These are phyloP conservation scores for Celoporthe dispersa DNA, from an alignment of 2,329 filamentous ascomycete genomes.

Conservation along the genomic window DNA sequence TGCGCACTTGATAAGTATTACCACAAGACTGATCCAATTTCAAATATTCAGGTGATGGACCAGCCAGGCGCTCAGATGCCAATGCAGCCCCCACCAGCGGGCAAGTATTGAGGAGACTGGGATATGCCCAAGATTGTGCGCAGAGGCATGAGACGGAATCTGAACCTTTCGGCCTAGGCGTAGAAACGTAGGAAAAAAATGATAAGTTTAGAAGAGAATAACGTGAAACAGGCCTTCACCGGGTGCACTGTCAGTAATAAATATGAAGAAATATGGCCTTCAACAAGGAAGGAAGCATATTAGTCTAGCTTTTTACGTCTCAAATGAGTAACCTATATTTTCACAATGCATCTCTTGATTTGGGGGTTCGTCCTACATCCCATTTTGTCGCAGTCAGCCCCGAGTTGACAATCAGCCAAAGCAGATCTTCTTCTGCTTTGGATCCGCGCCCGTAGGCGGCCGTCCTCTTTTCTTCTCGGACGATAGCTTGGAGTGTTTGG, in stretches of 20 bases:
- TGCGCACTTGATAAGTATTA: background rate
- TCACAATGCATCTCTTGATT: background rate
- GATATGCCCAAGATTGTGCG: background rate
- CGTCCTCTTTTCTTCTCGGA: constrained; percentile 46
- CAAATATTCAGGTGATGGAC: background rate
- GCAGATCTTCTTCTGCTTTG: constrained; percentile 56
- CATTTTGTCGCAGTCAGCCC: background rate
- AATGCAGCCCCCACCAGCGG: constrained; percentile 7
- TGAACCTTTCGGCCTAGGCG: background rate
- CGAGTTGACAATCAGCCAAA: constrained; percentile 47
- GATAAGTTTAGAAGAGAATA: background rate
- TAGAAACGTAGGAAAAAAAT: background rate
- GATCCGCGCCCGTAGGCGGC: constrained; percentile 41
- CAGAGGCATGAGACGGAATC: background rate
- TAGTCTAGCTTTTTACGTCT: background rate
- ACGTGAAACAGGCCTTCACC: background rate
- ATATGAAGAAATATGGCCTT: background rate
- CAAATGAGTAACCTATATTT: background rate
- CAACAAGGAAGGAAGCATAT: background rate
- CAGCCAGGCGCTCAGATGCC: constrained; percentile 11
- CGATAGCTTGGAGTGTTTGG: constrained; percentile 42
- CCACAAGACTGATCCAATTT: background rate
- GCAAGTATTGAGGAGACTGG: background rate
- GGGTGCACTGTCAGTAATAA: background rate
- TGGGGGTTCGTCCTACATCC: background rate